Base-by-base conservation (phyloP, 352 stramenopile genomes). In the Phytophthora kernoviae region DNA sequence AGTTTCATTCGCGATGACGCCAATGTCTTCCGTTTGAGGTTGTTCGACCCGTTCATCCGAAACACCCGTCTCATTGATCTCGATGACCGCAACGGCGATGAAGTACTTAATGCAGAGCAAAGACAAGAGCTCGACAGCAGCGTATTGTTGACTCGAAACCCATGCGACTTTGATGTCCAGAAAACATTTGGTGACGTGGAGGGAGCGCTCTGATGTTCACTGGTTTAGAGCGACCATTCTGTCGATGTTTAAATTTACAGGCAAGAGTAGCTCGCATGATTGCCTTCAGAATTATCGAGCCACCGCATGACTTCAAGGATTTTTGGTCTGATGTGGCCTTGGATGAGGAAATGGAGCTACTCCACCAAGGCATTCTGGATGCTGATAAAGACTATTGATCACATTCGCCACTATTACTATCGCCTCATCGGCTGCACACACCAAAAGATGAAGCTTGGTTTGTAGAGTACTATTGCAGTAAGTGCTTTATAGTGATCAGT, bases 151-250 rank as follows among this genome's bases (percentile, higher is more conserved):
- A 11, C 47, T 17, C 39, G 57, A 36, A 40, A 64, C 45, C 9
- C n/a, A 47, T 64, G 46, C 41, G 5, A 24, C 1, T 64, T 64
- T 20, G 47, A 57, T 41, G 37, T 64, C 18, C 6, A 20, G 40
- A 64, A 40, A 39, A 64, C 56, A 43, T 64, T 57, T 53, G 56
- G 56, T 57, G 40, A 58, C 47, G 20, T 57, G 39, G 47, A 53
- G 40, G 40, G 46, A 36, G 17, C 17, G 14, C 39, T 46, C 37
- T 56, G 37, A 30, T 11, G 22, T 63, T 63, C 15, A 53, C 47
- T 64, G n/a, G n/a, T n/a, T n/a, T n/a, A n/a, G n/a, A n/a, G n/a
- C n/a, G n/a, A n/a, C n/a, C n/a, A n/a, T n/a, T n/a, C n/a, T n/a
- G n/a, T n/a, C n/a, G n/a, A n/a, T n/a, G n/a, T n/a, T n/a, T n/a